Percentiles rank a stretch among this genome's conserved stretches.
phyloP scores from a whole-genome alignment of 2,329 filamentous ascomycete species.

The Alternaria sp. region DNA sequence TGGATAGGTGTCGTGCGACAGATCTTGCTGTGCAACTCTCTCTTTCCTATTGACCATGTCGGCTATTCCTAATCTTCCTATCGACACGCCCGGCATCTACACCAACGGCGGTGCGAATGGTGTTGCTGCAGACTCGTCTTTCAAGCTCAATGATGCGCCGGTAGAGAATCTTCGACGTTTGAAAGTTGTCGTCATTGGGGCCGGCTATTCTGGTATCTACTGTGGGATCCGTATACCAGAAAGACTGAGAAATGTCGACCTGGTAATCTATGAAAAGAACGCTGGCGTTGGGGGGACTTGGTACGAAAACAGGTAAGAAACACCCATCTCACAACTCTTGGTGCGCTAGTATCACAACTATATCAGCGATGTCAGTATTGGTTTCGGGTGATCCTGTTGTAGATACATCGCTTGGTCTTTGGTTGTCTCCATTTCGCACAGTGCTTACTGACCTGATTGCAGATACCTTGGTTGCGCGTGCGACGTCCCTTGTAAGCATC shows the following conservation, averaged over 20 bases:
- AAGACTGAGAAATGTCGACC: slow-evolving; percentile 49
- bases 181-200: slow-evolving; percentile 56
- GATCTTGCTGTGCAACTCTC: not conserved
- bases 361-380: not conserved
- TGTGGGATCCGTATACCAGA: slow-evolving; percentile 56
- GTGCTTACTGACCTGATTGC: slow-evolving; percentile 1
- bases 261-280: slow-evolving; percentile 57
- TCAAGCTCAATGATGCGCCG: slow-evolving; percentile 48
- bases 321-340: not conserved
- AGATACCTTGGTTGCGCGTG: slow-evolving; percentile 56
- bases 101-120: slow-evolving; percentile 19
- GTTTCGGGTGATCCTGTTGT: not conserved
- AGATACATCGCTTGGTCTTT: not conserved
- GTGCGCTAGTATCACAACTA: not conserved
- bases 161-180: slow-evolving; percentile 55
- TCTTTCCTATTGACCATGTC: slow-evolving; percentile 33
- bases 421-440: not conserved
- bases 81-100: slow-evolving; percentile 23
- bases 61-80: slow-evolving; percentile 40
- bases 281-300: slow-evolving; percentile 51
- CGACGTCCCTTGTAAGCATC: slow-evolving; percentile 45
- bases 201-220: slow-evolving; percentile 56
- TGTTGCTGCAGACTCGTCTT: slow-evolving; percentile 17
- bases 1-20: slow-evolving; percentile 9
- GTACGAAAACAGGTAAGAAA: slow-evolving; percentile 48